phyloP scores from a whole-genome alignment of 139 green algal species.

The Penium margaritaceum region DNA sequence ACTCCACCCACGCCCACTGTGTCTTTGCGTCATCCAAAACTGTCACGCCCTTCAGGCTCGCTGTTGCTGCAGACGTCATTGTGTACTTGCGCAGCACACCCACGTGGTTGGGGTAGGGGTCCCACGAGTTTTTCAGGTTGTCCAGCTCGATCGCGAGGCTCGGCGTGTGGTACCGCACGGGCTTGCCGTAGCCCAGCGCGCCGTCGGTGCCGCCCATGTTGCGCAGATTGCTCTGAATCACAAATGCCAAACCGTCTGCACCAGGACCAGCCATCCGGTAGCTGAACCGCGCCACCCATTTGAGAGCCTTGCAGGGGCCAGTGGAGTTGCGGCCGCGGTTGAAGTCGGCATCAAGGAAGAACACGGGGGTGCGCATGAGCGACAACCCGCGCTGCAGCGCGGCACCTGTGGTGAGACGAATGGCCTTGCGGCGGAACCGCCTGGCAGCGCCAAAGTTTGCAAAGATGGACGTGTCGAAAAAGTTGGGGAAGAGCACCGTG shows the following conservation, averaged over 20 bases:
- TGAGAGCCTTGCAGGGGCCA: not conserved
- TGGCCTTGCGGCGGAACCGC: slow-evolving; percentile 2
- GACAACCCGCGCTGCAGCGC: not conserved
- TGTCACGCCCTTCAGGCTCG: not conserved
- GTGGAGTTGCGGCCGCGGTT: not conserved
- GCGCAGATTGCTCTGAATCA: not conserved
- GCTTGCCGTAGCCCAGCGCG: not conserved
- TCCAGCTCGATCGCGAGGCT: not conserved
- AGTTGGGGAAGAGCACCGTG: slow-evolving; percentile 4
- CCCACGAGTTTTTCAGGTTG: slow-evolving; percentile 1
- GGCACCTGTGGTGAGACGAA: not conserved
- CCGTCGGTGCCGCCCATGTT: not conserved
- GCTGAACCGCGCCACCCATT: not conserved
- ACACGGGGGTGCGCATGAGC: not conserved
- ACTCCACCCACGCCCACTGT: not conserved
- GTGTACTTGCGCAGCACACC: not conserved
- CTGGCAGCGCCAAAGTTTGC: not conserved
- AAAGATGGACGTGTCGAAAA: not conserved
- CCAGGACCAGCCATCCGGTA: not conserved
- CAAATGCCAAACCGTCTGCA: slow-evolving; percentile 11
- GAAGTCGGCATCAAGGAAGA: not conserved
- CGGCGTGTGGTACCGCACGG: not conserved
- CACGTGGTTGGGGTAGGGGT: not conserved
- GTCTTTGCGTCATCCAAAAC: not conserved
- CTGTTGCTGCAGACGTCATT: not conserved